Conservation (phyloP, 257 asterid species). For the Ajuga chamaepitys region DNA sequence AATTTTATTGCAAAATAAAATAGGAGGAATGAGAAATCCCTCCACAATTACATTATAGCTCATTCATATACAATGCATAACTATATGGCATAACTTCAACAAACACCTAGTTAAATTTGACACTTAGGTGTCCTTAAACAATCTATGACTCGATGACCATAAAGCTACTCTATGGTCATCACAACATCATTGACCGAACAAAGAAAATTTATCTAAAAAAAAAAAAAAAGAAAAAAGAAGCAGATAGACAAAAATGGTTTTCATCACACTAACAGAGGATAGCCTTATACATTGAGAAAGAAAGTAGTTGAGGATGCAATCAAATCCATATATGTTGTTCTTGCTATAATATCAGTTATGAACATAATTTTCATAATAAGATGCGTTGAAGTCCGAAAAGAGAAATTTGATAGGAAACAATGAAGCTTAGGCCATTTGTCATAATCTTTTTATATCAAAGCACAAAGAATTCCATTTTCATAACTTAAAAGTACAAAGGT, state of each 20-base stretch:
- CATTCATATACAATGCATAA: too few species aligned
- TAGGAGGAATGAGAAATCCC: too few species aligned
- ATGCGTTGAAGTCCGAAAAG: not conserved
- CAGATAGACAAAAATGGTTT: not conserved
- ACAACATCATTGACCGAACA: not conserved
- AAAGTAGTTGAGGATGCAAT: not conserved
- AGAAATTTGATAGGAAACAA: not conserved
- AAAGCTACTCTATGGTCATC: not conserved
- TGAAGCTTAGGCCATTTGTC: not conserved
- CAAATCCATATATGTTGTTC: not conserved
- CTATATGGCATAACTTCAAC: too few species aligned
- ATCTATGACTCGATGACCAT: not conserved
- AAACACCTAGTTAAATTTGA: too few species aligned
- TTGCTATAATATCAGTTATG: too few species aligned
- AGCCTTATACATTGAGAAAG: not conserved
- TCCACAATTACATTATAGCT: too few species aligned
- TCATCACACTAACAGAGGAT: not conserved
- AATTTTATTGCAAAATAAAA: too few species aligned
- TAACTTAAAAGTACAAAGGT: not conserved
- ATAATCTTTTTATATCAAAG: not conserved
- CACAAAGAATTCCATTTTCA: not conserved
- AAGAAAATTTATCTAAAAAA: not conserved
- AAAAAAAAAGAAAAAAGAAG: not conserved
- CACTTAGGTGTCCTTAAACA: not conserved
- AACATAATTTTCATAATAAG: not conserved